Evolutionary conservation across 1,284 basidiomycete species (phyloP), one percentile per base, ranked within the genome.

Genomic region (Ustilago nuda): DNA sequence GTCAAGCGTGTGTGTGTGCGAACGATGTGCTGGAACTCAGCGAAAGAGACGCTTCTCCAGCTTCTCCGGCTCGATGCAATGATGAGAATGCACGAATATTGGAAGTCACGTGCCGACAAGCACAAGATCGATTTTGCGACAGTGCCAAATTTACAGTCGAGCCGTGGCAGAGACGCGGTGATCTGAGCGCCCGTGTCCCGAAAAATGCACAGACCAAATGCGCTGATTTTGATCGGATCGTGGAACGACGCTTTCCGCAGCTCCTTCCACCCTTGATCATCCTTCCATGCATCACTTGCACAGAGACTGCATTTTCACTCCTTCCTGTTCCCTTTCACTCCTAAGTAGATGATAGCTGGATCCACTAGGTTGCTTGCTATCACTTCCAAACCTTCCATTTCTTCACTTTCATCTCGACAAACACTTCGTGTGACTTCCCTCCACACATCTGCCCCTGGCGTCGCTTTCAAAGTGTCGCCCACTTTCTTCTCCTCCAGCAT

Each of bases 291-390:
- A 23, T 13, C 8, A 8, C 30, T 13, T 12, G 9, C 3, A 11
- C 23, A 32, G 27, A 50, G 27, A 50, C 41, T 19, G 7, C 7
- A 15, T 45, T 17, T 45, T 17, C 13, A 11, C 17, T 17, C 32
- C 9, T 8, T 45, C 37, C 55, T 33, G 27, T 32, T 43, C 55
- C 15, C 46, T 45, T 11, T n/a, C 48, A 27, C 23, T 27, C 19
- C 6, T 5, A 30, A 17, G 37, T 70, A 70, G 57, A 70, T 70
- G 68, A 56, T 61, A 61, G 62, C 27, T 39, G 51, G 39, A 53
- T 60, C 58, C 39, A 54, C 23, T 15, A 61, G 48, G 50, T 50
- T 46, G 8, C 43, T 64, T 41, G 41, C 50, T 45, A 48, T 58
- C 56, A 8, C 23, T 23, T 45, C n/a, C 43, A 45, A n/a, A 45